A percentile compares a stretch with the other conserved stretches of the same genome.
Evolutionary conservation across 2,329 filamentous ascomycete genomes (phyloP).

Genomic region (Amphichorda felina): DNA sequence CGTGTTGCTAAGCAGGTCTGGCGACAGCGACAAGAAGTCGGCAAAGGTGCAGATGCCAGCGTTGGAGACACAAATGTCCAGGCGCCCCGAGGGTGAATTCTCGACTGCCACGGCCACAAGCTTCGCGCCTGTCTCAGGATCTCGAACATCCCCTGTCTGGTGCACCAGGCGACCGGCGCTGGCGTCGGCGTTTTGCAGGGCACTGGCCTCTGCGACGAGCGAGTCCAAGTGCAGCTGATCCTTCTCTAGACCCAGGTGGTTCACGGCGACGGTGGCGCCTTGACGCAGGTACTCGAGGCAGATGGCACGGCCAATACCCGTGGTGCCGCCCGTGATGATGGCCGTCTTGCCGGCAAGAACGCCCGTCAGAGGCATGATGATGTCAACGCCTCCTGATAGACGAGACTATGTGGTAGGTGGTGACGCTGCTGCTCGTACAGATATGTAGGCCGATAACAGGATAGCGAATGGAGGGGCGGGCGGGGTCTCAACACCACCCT

Average conservation of each 20-base stretch:
- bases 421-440: not conserved
- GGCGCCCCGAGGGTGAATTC: slow-evolving; percentile 28
- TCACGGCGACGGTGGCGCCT: slow-evolving; percentile 63
- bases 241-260: slow-evolving; percentile 54
- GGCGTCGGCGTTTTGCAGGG: slow-evolving; percentile 30
- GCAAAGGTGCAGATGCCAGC: slow-evolving; percentile 82
- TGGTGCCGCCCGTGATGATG: slow-evolving; percentile 78
- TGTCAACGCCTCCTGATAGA: not conserved
- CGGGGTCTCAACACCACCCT: too few relatives aligned
- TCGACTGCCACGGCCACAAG: slow-evolving; percentile 57
- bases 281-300: slow-evolving; percentile 67
- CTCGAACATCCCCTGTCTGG: slow-evolving; percentile 65
- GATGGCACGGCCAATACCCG: slow-evolving; percentile 79
- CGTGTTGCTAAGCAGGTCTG: slow-evolving; percentile 59
- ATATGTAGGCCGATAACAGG: not conserved
- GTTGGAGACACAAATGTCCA: slow-evolving; percentile 79
- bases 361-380: slow-evolving; percentile 28
- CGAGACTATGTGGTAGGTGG: not conserved
- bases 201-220: slow-evolving; percentile 37
- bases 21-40: slow-evolving; percentile 66
- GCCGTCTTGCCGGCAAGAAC: slow-evolving; percentile 66
- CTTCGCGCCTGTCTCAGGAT: slow-evolving; percentile 56
- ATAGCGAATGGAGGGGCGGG: not conserved
- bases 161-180: slow-evolving; percentile 47
- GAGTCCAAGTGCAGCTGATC: slow-evolving; percentile 40